Conservation (phyloP, 495 filamentous ascomycete species). For the Tuber borchii region DNA sequence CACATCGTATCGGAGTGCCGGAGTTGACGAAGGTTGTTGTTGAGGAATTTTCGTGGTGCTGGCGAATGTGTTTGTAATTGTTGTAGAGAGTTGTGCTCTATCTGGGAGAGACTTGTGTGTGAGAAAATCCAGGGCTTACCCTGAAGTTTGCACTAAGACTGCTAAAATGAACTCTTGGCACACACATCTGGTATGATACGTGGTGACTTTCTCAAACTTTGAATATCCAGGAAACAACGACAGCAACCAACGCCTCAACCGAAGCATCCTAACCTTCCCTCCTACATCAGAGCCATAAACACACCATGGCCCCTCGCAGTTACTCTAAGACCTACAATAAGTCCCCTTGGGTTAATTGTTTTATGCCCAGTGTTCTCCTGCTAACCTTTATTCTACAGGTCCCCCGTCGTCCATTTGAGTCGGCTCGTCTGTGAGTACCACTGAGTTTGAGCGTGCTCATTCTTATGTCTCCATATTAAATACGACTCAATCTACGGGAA, state of each 20-base stretch:
- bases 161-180: constrained; percentile 22
- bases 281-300: constrained; percentile 27
- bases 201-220: constrained; percentile 12
- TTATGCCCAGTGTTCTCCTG: constrained; percentile 13
- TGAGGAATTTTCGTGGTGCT: constrained; percentile 39
- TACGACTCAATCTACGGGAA: not conserved
- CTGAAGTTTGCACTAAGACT: constrained; percentile 15
- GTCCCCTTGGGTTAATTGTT: constrained; percentile 51
- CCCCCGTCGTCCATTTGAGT: constrained; percentile 74
- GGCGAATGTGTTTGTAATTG: constrained; percentile 26
- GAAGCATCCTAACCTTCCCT: constrained; percentile 25
- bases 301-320: constrained; percentile 52
- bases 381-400: constrained; percentile 40
- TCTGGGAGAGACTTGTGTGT: constrained; percentile 20
- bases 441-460: constrained; percentile 96
- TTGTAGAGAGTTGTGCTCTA: constrained; percentile 1
- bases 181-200: constrained; percentile 11
- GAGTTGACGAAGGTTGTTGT: constrained; percentile 20
- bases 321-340: constrained; percentile 98
- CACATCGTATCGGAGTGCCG: constrained; percentile 28
- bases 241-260: constrained; percentile 33
- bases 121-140: constrained; percentile 26
- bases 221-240: constrained; percentile 44
- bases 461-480: constrained; percentile 71
- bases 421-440: constrained; percentile 99